Percentiles rank a stretch among this genome's conserved stretches.
These are phyloP conservation scores for Margaritispora aquatica DNA, from an alignment of 495 filamentous ascomycete species.

Conservation along the genomic window DNA sequence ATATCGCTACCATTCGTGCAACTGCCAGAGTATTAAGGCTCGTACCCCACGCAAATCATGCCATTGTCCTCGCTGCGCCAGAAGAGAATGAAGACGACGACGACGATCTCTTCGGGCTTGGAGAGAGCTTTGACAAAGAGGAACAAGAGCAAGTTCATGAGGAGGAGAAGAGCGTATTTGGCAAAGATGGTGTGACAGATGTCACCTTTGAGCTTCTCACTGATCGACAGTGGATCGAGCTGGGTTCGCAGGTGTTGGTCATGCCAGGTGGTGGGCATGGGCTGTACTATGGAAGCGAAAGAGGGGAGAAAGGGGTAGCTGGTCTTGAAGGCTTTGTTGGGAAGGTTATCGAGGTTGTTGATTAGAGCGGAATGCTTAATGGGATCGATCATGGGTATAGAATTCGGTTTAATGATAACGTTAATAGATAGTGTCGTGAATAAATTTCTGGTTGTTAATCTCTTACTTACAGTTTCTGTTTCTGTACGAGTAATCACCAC, in stretches of 20 bases:
- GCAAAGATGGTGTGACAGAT: constrained; percentile 41
- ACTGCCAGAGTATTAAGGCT: constrained; percentile 44
- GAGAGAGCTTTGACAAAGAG: constrained; percentile 44
- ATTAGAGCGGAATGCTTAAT: constrained; percentile 24
- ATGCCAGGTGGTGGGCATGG: constrained; percentile 57
- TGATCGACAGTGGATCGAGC: constrained; percentile 78
- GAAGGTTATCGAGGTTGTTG: constrained; percentile 48
- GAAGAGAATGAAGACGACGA: constrained; percentile 36
- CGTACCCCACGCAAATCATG: constrained; percentile 14
- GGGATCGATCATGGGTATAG: too few species aligned
- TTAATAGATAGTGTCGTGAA: too few species aligned
- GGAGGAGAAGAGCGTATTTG: constrained; percentile 21
- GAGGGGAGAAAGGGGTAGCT: constrained; percentile 50
- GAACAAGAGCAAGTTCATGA: constrained; percentile 23
- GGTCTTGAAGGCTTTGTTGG: constrained; percentile 63
- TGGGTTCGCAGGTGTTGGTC: constrained; percentile 72
- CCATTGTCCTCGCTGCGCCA: not conserved
- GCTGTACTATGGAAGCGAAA: constrained; percentile 38
- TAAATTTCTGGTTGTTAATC: too few species aligned
- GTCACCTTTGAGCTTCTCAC: constrained; percentile 72
- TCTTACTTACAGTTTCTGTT: too few species aligned
- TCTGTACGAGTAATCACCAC: too few species aligned
- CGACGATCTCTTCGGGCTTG: constrained; percentile 62
- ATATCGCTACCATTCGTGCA: constrained; percentile 81
- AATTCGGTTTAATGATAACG: too few species aligned